Conservation (phyloP, 2,329 filamentous ascomycete species). For the Botrytis porri region DNA sequence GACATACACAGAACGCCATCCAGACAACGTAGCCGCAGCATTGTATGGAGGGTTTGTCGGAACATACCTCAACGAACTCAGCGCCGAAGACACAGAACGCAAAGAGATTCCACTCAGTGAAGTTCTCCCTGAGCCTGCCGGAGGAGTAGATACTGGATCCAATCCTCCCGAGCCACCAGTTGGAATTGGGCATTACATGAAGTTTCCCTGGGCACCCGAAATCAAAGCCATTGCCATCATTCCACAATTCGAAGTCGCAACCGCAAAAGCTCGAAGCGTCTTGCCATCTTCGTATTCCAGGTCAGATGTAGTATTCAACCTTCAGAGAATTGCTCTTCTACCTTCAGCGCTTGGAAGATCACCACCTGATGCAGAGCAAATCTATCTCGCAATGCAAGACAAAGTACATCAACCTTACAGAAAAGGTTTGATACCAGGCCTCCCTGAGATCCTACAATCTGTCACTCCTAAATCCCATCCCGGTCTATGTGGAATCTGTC, state of each 20-base stretch:
- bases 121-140: slow-evolving; percentile 84
- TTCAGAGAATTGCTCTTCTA: slow-evolving; percentile 88
- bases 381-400: slow-evolving; percentile 98
- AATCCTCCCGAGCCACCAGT: slow-evolving; percentile 83
- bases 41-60: slow-evolving; percentile 96
- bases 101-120: slow-evolving; percentile 94
- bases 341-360: slow-evolving; percentile 86
- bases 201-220: slow-evolving; percentile 88
- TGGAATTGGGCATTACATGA: slow-evolving; percentile 94
- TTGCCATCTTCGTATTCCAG: slow-evolving; percentile 77
- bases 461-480: slow-evolving; percentile 86
- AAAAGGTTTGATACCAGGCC: slow-evolving; percentile 83
- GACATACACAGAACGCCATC: slow-evolving; percentile 66
- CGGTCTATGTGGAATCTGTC: slow-evolving; percentile 87
- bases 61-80: slow-evolving; percentile 90
- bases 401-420: slow-evolving; percentile 97
- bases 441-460: slow-evolving; percentile 85
- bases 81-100: slow-evolving; percentile 82
- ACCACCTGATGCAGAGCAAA: slow-evolving; percentile 87
- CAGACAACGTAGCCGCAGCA: slow-evolving; percentile 91
- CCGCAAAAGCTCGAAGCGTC: slow-evolving; percentile 82
- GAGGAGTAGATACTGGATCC: slow-evolving; percentile 85
- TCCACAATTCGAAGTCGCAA: slow-evolving; percentile 93
- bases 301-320: slow-evolving; percentile 85
- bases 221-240: slow-evolving; percentile 98